These are phyloP conservation scores for Wickerhamomyces chaumierensis DNA, from an alignment of 805 yeast species.

Conservation along the genomic window DNA sequence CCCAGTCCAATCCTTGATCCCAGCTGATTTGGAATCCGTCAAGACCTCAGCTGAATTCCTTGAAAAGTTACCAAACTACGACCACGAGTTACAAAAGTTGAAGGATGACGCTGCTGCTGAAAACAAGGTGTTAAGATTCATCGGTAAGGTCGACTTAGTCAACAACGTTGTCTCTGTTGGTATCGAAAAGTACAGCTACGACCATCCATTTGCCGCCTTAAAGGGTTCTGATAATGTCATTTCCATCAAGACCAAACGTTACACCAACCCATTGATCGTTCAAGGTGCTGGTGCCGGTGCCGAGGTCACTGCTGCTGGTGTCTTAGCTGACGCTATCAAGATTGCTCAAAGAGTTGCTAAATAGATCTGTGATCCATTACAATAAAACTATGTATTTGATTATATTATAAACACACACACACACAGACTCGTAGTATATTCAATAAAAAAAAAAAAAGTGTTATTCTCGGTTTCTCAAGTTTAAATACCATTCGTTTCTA, in stretches of 20 bases:
- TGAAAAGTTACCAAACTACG: slow-evolving; percentile 72
- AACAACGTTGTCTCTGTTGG: slow-evolving; percentile 70
- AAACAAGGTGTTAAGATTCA: slow-evolving; percentile 83
- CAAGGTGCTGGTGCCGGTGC: slow-evolving; percentile 98
- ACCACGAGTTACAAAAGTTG: slow-evolving; percentile 62
- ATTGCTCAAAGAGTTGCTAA: slow-evolving; percentile 65
- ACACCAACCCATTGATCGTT: slow-evolving; percentile 82
- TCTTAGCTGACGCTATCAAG: slow-evolving; percentile 85
- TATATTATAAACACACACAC: too few species aligned
- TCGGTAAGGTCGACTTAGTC: slow-evolving; percentile 79
- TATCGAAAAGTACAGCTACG: slow-evolving; percentile 71
- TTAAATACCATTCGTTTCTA: slow-evolving; percentile 27
- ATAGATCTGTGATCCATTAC: too few species aligned
- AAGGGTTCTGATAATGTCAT: slow-evolving; percentile 96
- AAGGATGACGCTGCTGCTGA: slow-evolving; percentile 75
- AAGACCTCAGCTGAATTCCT: slow-evolving; percentile 69
- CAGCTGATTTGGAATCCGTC: slow-evolving; percentile 69
- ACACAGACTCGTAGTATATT: too few species aligned
- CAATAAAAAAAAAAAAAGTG: too few species aligned
- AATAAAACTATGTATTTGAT: too few species aligned
- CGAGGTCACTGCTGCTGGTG: slow-evolving; percentile 77
- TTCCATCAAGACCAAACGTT: slow-evolving; percentile 84
- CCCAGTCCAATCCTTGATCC: slow-evolving; percentile 91
- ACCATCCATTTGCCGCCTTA: slow-evolving; percentile 93
- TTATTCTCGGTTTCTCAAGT: too few species aligned